Base-by-base conservation (phyloP, 2,329 filamentous ascomycete genomes). In the Sodiomyces alkalinus region DNA sequence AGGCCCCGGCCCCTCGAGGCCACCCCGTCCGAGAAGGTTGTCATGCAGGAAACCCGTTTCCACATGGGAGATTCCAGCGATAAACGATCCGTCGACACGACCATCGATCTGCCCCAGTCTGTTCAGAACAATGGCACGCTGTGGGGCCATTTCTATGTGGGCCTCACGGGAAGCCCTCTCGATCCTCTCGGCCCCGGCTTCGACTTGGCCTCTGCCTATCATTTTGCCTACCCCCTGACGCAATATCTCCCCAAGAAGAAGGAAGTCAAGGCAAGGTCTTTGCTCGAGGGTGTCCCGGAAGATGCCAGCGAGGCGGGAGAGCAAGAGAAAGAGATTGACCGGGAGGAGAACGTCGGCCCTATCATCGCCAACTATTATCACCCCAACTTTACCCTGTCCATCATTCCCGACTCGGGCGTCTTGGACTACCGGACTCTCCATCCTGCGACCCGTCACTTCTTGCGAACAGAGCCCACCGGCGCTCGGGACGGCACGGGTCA, bases 231-330 rank as follows among this genome's bases (percentile, higher is more conserved):
- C 39, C 83, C 87, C 4, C 54, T 98, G 48, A 94, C 86, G 3
- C 80, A 92, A 46, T 87, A 93, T 49, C 68, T 93, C 29, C 70
- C 79, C 16, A 92, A 86, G 67, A 96, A 93, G 62, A 93, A 92
- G 60, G 64, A 74, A 20, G 64, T 65, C 41, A 96, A 94, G 67
- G 82, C 79, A 14, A 76, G 86, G 45, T 96, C 87, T 45, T 62
- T 98, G 31, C 62, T 98, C n/a, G 68, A 69, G 13, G 63, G 61
- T 33, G 52, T 45, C 15, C 47, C 48, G 5, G 45, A 45, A 15
- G 27, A 37, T 3, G 48, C 47, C 2, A 53, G 56, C 10, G 60
- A 64, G 6, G 60, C 64, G 22, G 58, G 64, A n/a, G 61, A 62
- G n/a, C 52, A 54, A 19, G 56, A 58, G n/a, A 62, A 68, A 37